phyloP scores from a whole-genome alignment of 2,329 filamentous ascomycete species.

The Orbilia blumenaviensis region DNA sequence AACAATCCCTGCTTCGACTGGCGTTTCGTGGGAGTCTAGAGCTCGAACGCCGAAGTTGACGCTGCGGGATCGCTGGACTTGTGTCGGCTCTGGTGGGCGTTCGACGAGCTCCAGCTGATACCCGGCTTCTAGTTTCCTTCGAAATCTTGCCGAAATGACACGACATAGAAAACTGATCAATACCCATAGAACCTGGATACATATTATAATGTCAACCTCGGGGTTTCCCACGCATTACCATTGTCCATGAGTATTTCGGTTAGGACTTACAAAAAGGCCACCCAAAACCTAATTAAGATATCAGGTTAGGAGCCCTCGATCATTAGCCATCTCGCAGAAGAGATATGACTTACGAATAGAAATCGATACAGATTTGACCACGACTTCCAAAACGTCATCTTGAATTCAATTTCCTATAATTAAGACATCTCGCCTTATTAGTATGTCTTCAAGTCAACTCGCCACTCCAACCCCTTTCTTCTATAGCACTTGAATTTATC shows the following conservation, averaged over 20 bases:
- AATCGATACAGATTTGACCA: slow-evolving; percentile 29
- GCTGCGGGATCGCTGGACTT: slow-evolving; percentile 12
- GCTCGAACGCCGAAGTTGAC: slow-evolving; percentile 50
- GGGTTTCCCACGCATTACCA: too few species aligned
- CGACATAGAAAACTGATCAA: not conserved
- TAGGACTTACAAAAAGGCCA: slow-evolving; percentile 12
- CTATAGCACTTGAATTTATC: too few species aligned
- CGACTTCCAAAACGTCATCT: slow-evolving; percentile 27
- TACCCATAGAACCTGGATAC: not conserved
- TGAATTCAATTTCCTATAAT: not conserved
- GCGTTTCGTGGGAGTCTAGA: slow-evolving; percentile 45
- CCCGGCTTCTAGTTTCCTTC: slow-evolving; percentile 11
- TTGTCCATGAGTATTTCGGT: too few species aligned
- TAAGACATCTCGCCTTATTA: not conserved
- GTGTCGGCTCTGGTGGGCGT: not conserved
- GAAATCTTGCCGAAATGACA: slow-evolving; percentile 1
- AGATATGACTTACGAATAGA: slow-evolving; percentile 37
- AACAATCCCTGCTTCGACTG: slow-evolving; percentile 31
- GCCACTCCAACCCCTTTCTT: too few species aligned
- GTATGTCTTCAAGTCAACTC: not conserved
- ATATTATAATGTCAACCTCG: not conserved
- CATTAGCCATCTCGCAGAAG: not conserved
- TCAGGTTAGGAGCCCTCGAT: not conserved
- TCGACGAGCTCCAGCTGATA: slow-evolving; percentile 9
- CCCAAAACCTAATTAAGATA: slow-evolving; percentile 3